phyloP scores from a whole-genome alignment of 1,284 basidiomycete species.

The Microbotryomycetes sp. region DNA sequence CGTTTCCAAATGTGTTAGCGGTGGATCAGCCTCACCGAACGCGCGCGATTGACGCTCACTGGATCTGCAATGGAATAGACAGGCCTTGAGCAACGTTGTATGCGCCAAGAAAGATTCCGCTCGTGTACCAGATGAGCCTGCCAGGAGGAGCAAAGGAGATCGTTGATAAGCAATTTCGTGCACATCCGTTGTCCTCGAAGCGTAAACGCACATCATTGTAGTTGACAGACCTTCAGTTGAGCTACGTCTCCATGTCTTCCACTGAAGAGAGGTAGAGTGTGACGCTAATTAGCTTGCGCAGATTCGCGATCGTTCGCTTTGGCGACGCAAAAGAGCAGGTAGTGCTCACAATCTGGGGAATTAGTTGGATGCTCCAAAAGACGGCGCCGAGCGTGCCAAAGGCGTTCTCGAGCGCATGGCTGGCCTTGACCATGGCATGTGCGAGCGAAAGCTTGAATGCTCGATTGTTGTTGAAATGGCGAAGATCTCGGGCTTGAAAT shows the following conservation, averaged over 20 bases:
- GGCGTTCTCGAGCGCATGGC: conserved; percentile 8
- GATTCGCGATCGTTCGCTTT: background rate
- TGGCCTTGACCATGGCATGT: background rate
- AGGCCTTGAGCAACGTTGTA: conserved; percentile 2
- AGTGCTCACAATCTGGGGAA: conserved; percentile 10
- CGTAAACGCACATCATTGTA: background rate
- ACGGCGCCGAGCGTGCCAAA: conserved; percentile 12
- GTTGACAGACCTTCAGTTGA: conserved; percentile 11
- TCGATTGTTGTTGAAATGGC: too few species aligned
- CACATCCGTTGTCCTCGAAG: background rate
- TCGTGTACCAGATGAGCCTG: conserved; percentile 3
- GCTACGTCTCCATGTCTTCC: conserved; percentile 7
- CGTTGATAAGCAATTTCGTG: background rate
- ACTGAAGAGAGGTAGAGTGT: background rate
- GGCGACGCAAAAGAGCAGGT: background rate
- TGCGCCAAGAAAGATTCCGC: conserved; percentile 10
- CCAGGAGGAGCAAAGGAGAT: background rate
- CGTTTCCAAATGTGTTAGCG: background rate
- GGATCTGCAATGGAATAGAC: conserved; percentile 11
- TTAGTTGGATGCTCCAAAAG: conserved; percentile 11
- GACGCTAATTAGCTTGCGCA: background rate
- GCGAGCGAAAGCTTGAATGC: too few species aligned
- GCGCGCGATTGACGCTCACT: background rate
- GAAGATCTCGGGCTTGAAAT: too few species aligned
- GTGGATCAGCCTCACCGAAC: background rate